phyloP scores from a whole-genome alignment of 169 alveolate species.

The Plasmodium malariae region DNA sequence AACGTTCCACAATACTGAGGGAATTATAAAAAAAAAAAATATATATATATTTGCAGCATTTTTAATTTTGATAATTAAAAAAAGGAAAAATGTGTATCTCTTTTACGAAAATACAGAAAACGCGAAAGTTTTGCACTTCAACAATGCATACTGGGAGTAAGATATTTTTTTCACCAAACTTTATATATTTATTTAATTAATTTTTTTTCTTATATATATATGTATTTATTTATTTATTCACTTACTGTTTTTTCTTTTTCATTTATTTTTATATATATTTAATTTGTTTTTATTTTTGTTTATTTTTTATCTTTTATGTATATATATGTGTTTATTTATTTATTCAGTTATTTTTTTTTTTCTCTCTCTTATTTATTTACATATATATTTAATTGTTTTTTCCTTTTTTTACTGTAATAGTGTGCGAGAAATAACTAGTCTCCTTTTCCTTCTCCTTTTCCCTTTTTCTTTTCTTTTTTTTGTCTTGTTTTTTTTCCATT shows the following conservation, averaged over 20 bases:
- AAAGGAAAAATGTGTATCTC: neutral
- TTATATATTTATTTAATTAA: no score
- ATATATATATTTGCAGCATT: neutral
- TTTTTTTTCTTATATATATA: neutral
- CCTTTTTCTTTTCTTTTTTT: constrained; percentile 23
- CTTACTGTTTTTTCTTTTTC: neutral
- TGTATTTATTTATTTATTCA: neutral
- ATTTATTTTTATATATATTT: no score
- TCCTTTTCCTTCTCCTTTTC: constrained; percentile 64
- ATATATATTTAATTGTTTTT: neutral
- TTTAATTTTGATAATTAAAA: neutral
- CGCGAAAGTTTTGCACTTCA: no score
- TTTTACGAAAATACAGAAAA: no score
- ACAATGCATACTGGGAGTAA: no score
- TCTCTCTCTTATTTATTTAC: no score
- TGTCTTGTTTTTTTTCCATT: constrained; percentile 64
- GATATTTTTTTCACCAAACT: neutral
- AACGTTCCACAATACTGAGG: constrained; percentile 49
- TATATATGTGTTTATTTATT: neutral
- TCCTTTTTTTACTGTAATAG: constrained; percentile 33
- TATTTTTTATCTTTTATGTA: no score
- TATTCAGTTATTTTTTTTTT: no score
- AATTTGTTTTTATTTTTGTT: no score
- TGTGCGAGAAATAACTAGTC: constrained; percentile 44
- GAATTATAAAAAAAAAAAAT: neutral